These are phyloP conservation scores for Yueomyces sp. DNA, from an alignment of 805 yeast genomes.

Conservation along the genomic window DNA sequence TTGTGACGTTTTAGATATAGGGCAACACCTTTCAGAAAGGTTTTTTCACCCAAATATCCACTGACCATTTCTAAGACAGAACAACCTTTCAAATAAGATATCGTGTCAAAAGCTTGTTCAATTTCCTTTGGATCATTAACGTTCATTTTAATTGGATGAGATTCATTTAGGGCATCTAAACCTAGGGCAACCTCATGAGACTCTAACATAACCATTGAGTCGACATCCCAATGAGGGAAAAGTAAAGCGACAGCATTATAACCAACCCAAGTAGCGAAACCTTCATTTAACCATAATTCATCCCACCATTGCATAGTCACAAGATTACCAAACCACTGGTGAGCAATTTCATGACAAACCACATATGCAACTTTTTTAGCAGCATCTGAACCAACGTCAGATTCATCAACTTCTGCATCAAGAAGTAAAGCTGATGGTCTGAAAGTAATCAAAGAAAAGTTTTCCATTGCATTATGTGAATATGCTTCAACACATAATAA, in stretches of 20 bases:
- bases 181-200: conserved; percentile 25
- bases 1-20: conserved; percentile 48
- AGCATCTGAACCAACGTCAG: neutral
- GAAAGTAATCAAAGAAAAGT: conserved; percentile 72
- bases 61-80: conserved; percentile 68
- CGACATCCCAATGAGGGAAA: conserved; percentile 71
- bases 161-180: conserved; percentile 43
- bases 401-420: conserved; percentile 12
- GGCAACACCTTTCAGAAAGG: conserved; percentile 62
- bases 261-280: conserved; percentile 74
- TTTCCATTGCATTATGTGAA: conserved; percentile 83
- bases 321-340: conserved; percentile 84
- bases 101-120: conserved; percentile 70
- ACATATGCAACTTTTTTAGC: conserved; percentile 60
- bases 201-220: conserved; percentile 10
- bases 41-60: conserved; percentile 51
- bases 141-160: conserved; percentile 77
- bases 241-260: conserved; percentile 44
- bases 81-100: conserved; percentile 73
- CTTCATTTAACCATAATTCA: conserved; percentile 81
- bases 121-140: conserved; percentile 69
- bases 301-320: conserved; percentile 95
- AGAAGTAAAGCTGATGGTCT: conserved; percentile 41
- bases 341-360: conserved; percentile 77
- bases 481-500: conserved; percentile 61